A percentile compares a stretch with the other conserved stretches of the same genome.
phyloP scores from a whole-genome alignment of 257 asterid genomes.

The Rhazya stricta region DNA sequence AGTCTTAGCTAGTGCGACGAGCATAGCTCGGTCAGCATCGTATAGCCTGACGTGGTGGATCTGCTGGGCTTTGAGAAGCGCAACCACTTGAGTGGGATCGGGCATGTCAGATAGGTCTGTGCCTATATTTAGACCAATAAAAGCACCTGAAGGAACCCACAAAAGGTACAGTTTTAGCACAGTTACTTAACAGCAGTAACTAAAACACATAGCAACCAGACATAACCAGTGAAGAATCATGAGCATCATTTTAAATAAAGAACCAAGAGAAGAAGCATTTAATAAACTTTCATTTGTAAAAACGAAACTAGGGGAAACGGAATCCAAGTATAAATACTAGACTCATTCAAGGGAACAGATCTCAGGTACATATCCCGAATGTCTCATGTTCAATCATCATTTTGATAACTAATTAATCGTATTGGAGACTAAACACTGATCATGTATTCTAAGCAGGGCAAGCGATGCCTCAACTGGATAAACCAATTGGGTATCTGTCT shows the following conservation, averaged over 20 bases:
- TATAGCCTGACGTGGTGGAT: constrained; percentile 66
- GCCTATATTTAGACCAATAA: constrained; percentile 79
- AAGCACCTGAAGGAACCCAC: constrained; percentile 42
- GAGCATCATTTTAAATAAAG: neutral
- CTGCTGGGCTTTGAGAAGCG: constrained; percentile 82
- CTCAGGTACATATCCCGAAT: neutral
- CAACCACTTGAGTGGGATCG: constrained; percentile 67
- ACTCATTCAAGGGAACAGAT: neutral
- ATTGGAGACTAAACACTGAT: neutral
- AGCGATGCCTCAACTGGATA: neutral
- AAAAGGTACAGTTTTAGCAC: neutral
- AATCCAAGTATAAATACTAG: neutral
- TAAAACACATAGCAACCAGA: neutral
- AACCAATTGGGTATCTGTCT: neutral
- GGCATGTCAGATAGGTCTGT: constrained; percentile 86
- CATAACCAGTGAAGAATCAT: neutral
- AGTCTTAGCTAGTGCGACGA: constrained; percentile 72
- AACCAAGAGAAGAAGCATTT: neutral
- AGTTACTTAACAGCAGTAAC: neutral
- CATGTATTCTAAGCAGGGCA: neutral
- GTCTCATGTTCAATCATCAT: neutral
- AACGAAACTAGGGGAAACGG: neutral
- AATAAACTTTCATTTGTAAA: neutral
- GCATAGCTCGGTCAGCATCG: constrained; percentile 67
- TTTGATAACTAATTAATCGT: neutral